Evolutionary conservation across 768 basidiomycete genomes (phyloP).

Genomic region (Phanerodontia chrysosporium): DNA sequence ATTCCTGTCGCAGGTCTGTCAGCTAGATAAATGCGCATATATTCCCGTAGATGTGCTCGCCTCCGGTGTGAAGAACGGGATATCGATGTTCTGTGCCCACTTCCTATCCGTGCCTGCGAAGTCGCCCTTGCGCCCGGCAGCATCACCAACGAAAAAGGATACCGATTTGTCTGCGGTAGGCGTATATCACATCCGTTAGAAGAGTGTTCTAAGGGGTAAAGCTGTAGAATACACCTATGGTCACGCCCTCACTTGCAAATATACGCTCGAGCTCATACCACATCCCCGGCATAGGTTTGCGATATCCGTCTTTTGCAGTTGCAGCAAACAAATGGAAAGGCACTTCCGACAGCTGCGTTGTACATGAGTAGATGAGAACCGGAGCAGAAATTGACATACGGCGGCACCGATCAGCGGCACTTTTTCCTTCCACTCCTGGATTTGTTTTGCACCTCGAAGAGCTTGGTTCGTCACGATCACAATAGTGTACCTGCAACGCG

Average conservation of each 20-base stretch:
- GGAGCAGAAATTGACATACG: constrained; percentile 34
- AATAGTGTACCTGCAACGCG: constrained; percentile 51
- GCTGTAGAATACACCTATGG: constrained; percentile 70
- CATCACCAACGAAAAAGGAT: constrained; percentile 87
- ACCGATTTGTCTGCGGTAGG: constrained; percentile 58
- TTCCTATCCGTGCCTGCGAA: constrained; percentile 82
- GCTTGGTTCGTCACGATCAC: constrained; percentile 83
- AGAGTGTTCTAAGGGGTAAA: too few relatives aligned
- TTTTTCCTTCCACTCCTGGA: constrained; percentile 75
- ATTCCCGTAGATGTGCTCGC: constrained; percentile 33
- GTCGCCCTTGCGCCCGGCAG: constrained; percentile 76
- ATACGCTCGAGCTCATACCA: constrained; percentile 69
- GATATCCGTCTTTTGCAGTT: constrained; percentile 62
- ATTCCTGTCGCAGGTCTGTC: constrained; percentile 49
- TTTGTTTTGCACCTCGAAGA: constrained; percentile 36
- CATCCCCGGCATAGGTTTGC: constrained; percentile 89
- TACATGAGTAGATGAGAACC: neutral
- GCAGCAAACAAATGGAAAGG: constrained; percentile 83
- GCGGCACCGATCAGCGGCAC: constrained; percentile 61
- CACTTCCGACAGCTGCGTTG: constrained; percentile 55
- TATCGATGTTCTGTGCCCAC: constrained; percentile 72
- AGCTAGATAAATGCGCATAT: neutral
- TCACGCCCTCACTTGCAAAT: constrained; percentile 50
- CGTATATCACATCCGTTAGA: too few relatives aligned
- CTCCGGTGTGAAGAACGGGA: constrained; percentile 83